Evolutionary conservation across 2,329 filamentous ascomycete species (phyloP), one percentile per base, ranked within the genome.

Genomic region (Talaromyces sp.): DNA sequence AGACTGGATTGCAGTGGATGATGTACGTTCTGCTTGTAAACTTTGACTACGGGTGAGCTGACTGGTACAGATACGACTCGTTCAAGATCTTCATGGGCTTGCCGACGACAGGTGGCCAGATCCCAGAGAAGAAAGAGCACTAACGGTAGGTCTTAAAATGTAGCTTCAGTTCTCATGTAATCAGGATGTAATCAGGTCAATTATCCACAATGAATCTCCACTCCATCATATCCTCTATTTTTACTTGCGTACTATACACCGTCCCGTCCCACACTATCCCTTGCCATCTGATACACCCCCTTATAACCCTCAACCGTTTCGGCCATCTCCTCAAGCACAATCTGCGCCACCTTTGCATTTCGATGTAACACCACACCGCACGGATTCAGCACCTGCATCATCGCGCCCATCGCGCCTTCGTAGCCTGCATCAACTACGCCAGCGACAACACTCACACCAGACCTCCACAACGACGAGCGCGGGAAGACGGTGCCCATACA

Each of bases 41-140:
- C 6, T 27, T 9, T 31, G 24, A 50, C 47, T 45, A 31, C 13
- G 10, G 14, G 13, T 22, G 37, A 41, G 64, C 74, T 77, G 65
- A 76, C 71, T n/a, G 43, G 6, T 35, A 37, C 65, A 79, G 77
- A 66, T 82, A 78, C 67, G 90, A 94, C 73, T 92, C 90, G 70
- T 93, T 93, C 85, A 94, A 95, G 85, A 91, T 95, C 73, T 91
- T 91, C 75, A 92, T 95, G 88, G 91, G 92, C 48, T 79, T 96
- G 62, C 92, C 92, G 2, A 95, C 92, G 3, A 96, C 92, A 0
- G 92, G 91, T 50, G 79, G 82, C 9, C 79, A 83, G 31, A 82
- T 83, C 10, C 78, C 85, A 1, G 77, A 82, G 45, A 45, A 67
- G 62, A 41, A 62, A 57, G 11, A 87, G 76, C 81, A 78, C 70